A percentile compares a stretch with the other conserved stretches of the same genome.
Evolutionary conservation across 2,329 filamentous ascomycete genomes (phyloP).

Genomic region (Colletotrichum orbiculare): DNA sequence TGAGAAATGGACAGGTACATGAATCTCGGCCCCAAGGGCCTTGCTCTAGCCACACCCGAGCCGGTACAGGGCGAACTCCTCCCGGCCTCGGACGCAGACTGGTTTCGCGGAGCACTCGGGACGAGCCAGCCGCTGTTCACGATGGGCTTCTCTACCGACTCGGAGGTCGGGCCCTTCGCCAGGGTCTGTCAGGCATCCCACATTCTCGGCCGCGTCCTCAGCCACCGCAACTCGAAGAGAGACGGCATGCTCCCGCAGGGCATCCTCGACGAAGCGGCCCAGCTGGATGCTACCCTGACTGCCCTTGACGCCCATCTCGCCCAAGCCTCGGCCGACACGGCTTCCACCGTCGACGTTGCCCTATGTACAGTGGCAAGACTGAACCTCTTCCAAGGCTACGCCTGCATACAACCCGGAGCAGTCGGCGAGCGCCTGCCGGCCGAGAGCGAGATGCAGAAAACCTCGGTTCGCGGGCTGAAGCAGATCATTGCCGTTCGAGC

Average conservation of each 20-base stretch:
- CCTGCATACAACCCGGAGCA: conserved; percentile 34
- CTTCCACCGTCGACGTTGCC: conserved; percentile 12
- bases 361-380: conserved; percentile 34
- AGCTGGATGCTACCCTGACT: conserved; percentile 21
- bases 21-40: conserved; percentile 38
- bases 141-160: conserved; percentile 29
- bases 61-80: conserved; percentile 42
- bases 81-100: conserved; percentile 42
- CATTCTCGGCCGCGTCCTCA: conserved; percentile 44
- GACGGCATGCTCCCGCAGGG: not conserved
- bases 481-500: conserved; percentile 12
- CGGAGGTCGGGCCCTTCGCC: conserved; percentile 41
- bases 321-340: not conserved
- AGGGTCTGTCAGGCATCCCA: conserved; percentile 47
- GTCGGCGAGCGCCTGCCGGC: conserved; percentile 18
- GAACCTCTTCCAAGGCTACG: conserved; percentile 38
- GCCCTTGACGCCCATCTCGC: conserved; percentile 16
- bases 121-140: conserved; percentile 40
- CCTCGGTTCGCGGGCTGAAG: conserved; percentile 25
- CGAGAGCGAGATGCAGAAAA: conserved; percentile 38
- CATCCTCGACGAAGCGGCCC: conserved; percentile 33
- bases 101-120: conserved; percentile 43
- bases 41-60: conserved; percentile 42
- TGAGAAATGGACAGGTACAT: conserved; percentile 35
- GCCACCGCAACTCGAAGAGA: conserved; percentile 33